Evolutionary conservation across 228 moss, liverwort and hornwort species (phyloP), one percentile per base, ranked within the genome.

Genomic region (Sphagnum fallax): DNA sequence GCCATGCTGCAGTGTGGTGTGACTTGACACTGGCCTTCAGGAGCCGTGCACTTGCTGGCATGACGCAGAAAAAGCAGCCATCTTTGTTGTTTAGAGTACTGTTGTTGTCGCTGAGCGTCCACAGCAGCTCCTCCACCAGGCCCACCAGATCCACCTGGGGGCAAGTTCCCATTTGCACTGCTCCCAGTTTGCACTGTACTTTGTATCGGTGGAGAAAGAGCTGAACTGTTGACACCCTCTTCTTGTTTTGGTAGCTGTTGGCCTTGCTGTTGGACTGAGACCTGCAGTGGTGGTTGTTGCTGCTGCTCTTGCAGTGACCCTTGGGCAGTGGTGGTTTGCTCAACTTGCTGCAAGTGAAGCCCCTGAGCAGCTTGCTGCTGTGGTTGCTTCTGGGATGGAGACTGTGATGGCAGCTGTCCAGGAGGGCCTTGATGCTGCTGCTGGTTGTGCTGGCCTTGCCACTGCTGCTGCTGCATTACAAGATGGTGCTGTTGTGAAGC

Each of bases 1-100:
- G 97, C 91, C 91, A 98, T 90, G 55, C 91, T 91, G 76, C 97
- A 98, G 77, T 98, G 97, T 65, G 88, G 91, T 62, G 93, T 98
- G 69, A 90, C 72, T 49, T 75, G 85, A 75, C 97, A 98, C 65
- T 88, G 84, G 6, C 90, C 87, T 77, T 93, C 97, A 76, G 78
- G 78, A 52, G 97, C 93, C 63, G 76, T 72, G 68, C 97, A 98
- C 71, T 91, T 98, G 77, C 97, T 98, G 65, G 97, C 97, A 83
- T 98, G 97, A 66, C 90, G 83, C 72, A 98, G 75, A 68, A 98
- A 98, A 32, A 98, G 76, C 15, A 98, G 72, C 97, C 97, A 98
- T 60, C 88, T 90, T 72, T 93, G 93, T 84, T 98, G 97, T 78
- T 98, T 98, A 8, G 87, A 87, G 71, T 98, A 98, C 72, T 98